A percentile compares a stretch with the other conserved stretches of the same genome.
Evolutionary conservation across 169 alveolate species (phyloP).

Genomic region (Babesia bovis): DNA sequence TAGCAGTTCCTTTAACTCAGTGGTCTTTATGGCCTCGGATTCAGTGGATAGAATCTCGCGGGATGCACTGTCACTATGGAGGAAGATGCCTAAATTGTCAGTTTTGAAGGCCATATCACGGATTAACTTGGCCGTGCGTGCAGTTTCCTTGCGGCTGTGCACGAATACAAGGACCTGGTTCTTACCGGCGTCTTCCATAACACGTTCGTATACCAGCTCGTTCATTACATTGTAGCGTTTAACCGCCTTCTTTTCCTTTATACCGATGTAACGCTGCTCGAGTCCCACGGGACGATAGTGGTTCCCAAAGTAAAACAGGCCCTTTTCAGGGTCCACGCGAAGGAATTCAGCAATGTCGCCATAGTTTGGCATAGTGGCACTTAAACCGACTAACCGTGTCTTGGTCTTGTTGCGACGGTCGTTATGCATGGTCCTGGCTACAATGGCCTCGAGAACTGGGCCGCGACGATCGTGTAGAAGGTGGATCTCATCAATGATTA

Average conservation of each 20-base stretch:
- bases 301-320: slow-evolving; percentile 94
- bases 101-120: slow-evolving; percentile 88
- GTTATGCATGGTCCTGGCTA: slow-evolving; percentile 93
- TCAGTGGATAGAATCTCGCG: slow-evolving; percentile 89
- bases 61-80: slow-evolving; percentile 87
- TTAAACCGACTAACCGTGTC: slow-evolving; percentile 91
- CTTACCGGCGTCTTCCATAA: slow-evolving; percentile 83
- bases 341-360: slow-evolving; percentile 97
- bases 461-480: slow-evolving; percentile 99
- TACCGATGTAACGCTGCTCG: slow-evolving; percentile 94
- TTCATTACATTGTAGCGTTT: slow-evolving; percentile 93
- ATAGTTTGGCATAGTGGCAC: slow-evolving; percentile 99
- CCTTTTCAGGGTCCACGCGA: slow-evolving; percentile 88
- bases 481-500: slow-evolving; percentile 99
- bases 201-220: slow-evolving; percentile 92
- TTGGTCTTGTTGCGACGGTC: slow-evolving; percentile 44
- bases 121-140: slow-evolving; percentile 91
- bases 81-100: slow-evolving; percentile 83
- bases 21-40: slow-evolving; percentile 83
- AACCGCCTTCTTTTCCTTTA: slow-evolving; percentile 97
- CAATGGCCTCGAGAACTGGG: slow-evolving; percentile 98
- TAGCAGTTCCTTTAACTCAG: slow-evolving; percentile 92
- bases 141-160: slow-evolving; percentile 99
- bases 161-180: slow-evolving; percentile 96
- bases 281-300: slow-evolving; percentile 98